phyloP scores from a whole-genome alignment of 441 rosid genomes.

The Gossypium aridum region DNA sequence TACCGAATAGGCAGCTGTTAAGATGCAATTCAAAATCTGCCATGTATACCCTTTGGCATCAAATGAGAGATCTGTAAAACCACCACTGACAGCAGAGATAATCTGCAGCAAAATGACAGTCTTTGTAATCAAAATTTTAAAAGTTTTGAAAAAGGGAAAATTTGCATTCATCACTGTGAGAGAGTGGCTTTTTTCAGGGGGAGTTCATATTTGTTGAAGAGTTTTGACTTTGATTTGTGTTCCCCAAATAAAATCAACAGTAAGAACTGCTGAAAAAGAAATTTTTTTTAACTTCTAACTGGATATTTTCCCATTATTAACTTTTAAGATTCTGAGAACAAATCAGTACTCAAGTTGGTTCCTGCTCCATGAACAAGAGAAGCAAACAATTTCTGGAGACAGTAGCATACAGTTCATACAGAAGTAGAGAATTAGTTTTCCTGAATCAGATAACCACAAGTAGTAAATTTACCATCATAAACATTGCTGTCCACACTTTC shows the following conservation, averaged over 20 bases:
- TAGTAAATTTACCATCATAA: conserved; percentile 59
- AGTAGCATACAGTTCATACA: not conserved
- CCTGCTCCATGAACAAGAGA: too few relatives aligned
- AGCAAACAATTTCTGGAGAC: not conserved
- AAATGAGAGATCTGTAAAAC: conserved; percentile 82
- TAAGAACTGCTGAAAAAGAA: too few relatives aligned
- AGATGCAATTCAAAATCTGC: conserved; percentile 71
- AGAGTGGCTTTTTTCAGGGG: not conserved
- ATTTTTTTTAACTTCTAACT: too few relatives aligned
- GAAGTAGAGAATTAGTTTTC: not conserved
- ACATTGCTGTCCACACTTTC: conserved; percentile 92
- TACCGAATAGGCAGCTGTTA: conserved; percentile 94
- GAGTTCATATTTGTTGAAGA: not conserved
- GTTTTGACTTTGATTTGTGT: not conserved
- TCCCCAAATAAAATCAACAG: too few relatives aligned
- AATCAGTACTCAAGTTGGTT: too few relatives aligned
- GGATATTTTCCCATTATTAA: too few relatives aligned
- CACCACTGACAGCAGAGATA: conserved; percentile 74
- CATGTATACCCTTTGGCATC: conserved; percentile 71
- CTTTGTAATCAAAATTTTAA: not conserved
- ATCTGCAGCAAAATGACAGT: conserved; percentile 38
- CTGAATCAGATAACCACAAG: not conserved
- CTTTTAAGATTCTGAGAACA: too few relatives aligned
- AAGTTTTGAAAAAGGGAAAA: not conserved
- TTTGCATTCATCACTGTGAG: not conserved